Evolutionary conservation across 495 filamentous ascomycete species (phyloP).

Genomic region (Penicillium turbatum): DNA sequence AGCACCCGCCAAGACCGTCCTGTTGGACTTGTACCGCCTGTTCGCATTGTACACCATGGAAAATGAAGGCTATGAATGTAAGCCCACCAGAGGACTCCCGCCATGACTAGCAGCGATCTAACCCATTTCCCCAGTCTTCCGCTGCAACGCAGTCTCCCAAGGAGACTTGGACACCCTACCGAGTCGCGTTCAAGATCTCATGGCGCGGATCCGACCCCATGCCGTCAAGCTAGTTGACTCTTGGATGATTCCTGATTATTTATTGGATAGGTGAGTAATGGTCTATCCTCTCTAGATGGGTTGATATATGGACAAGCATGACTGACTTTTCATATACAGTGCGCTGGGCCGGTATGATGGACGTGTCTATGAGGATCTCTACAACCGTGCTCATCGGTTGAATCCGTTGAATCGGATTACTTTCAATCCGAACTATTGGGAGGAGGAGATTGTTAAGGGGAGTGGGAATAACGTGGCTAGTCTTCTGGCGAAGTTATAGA

Average conservation of each 20-base stretch:
- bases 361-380: conserved; percentile 48
- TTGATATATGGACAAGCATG: background rate
- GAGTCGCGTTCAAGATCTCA: conserved; percentile 34
- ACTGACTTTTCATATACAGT: conserved; percentile 13
- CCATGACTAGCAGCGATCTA: background rate
- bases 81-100: background rate
- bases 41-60: conserved; percentile 44
- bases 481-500: conserved; percentile 24
- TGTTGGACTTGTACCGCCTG: conserved; percentile 40
- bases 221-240: conserved; percentile 45
- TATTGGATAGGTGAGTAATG: conserved; percentile 37
- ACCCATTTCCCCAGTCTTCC: conserved; percentile 25
- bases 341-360: conserved; percentile 47
- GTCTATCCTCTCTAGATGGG: too few relatives aligned
- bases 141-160: conserved; percentile 32
- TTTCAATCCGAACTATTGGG: conserved; percentile 47
- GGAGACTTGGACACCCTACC: conserved; percentile 31
- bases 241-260: conserved; percentile 47
- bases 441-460: conserved; percentile 48
- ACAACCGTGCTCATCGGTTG: conserved; percentile 40
- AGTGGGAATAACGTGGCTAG: conserved; percentile 20
- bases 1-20: conserved; percentile 12
- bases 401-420: conserved; percentile 46
- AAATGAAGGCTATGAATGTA: conserved; percentile 31
- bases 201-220: conserved; percentile 42